These are phyloP conservation scores for Diaporthe capsici DNA, from an alignment of 2,329 filamentous ascomycete species.

Conservation along the genomic window DNA sequence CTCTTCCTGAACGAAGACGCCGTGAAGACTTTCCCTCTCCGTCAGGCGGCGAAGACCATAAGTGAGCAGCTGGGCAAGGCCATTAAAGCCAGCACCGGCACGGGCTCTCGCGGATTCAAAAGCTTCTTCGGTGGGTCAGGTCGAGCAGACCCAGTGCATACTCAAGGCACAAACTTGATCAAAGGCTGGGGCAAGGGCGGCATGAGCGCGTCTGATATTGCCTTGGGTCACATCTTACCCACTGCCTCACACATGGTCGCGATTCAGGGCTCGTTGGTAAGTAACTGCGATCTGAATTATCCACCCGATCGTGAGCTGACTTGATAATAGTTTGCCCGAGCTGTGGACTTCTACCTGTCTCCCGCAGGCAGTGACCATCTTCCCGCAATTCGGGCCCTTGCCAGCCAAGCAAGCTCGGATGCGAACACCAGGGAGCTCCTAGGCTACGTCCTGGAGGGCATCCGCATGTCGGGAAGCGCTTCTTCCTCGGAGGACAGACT, in stretches of 20 bases:
- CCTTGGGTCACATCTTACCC: conserved; percentile 79
- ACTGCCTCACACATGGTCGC: conserved; percentile 77
- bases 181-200: conserved; percentile 75
- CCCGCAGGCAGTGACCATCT: conserved; percentile 68
- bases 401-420: conserved; percentile 66
- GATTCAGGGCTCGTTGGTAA: conserved; percentile 77
- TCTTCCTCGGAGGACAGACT: conserved; percentile 71
- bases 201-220: conserved; percentile 74
- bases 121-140: conserved; percentile 65
- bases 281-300: conserved; percentile 48
- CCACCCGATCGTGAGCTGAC: neutral
- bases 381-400: conserved; percentile 71
- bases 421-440: conserved; percentile 75
- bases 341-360: conserved; percentile 80
- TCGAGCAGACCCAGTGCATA: conserved; percentile 69
- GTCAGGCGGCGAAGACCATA: conserved; percentile 69
- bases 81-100: conserved; percentile 76
- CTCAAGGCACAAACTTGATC: conserved; percentile 76
- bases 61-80: conserved; percentile 71
- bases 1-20: conserved; percentile 78
- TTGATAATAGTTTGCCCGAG: conserved; percentile 73
- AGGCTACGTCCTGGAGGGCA: conserved; percentile 79
- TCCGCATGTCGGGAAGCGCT: conserved; percentile 76
- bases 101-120: conserved; percentile 63
- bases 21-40: conserved; percentile 75